phyloP scores from a whole-genome alignment of 106 monocot species.

The Hemerocallis citrina region DNA sequence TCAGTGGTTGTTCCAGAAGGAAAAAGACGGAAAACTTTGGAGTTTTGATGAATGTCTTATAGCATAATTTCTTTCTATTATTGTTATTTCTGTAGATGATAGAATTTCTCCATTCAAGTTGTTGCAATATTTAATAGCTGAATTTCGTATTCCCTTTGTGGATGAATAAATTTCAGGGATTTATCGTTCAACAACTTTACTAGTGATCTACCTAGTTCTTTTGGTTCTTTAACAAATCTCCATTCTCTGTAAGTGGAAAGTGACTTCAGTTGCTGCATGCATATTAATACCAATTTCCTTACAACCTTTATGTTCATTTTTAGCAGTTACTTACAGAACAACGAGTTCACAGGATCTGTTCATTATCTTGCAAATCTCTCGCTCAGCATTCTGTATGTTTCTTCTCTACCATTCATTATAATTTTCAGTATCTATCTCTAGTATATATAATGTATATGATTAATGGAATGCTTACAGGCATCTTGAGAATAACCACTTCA shows the following conservation, averaged over 20 bases:
- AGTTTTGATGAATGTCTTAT: too few relatives aligned
- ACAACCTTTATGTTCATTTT: background rate
- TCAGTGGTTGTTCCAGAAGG: too few relatives aligned
- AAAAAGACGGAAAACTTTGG: too few relatives aligned
- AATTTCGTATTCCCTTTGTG: background rate
- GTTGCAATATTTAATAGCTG: background rate
- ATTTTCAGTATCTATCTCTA: too few relatives aligned
- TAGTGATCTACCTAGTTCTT: conserved; percentile 65
- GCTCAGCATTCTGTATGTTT: conserved; percentile 47
- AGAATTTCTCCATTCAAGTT: background rate
- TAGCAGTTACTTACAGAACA: conserved; percentile 59
- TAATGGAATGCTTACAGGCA: conserved; percentile 20
- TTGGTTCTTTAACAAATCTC: conserved; percentile 45
- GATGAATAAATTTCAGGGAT: conserved; percentile 35
- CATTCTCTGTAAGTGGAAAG: conserved; percentile 42
- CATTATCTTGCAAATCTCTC: conserved; percentile 46
- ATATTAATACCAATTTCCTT: background rate
- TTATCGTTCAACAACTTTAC: conserved; percentile 63
- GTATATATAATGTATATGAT: background rate
- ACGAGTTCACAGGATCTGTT: conserved; percentile 67
- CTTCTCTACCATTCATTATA: background rate
- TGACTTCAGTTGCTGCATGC: background rate
- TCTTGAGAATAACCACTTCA: conserved; percentile 74
- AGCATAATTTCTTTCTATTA: background rate
- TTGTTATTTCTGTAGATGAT: background rate